Evolutionary conservation across 2,329 filamentous ascomycete species (phyloP).

Genomic region (Venturia nashicola): DNA sequence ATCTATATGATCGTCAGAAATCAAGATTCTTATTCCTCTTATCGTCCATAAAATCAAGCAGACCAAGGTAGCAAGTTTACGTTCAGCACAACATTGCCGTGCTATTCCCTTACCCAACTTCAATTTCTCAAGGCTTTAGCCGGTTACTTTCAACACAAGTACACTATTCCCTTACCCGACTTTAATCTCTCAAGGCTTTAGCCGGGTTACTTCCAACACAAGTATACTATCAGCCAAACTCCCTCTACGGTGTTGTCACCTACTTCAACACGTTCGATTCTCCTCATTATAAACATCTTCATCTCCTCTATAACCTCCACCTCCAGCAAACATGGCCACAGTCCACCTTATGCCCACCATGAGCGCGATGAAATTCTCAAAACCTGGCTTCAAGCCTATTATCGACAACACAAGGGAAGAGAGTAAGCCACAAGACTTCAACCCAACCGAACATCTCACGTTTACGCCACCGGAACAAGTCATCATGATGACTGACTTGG

Average conservation of each 20-base stretch:
- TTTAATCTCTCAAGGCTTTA: background rate
- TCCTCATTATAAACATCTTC: background rate
- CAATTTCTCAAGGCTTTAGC: background rate
- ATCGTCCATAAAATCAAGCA: background rate
- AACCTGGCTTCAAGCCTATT: conserved; percentile 21
- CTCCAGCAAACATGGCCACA: conserved; percentile 7
- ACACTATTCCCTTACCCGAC: background rate
- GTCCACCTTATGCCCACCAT: conserved; percentile 11
- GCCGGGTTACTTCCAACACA: background rate
- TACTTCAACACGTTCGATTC: background rate
- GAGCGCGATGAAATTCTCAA: conserved; percentile 11
- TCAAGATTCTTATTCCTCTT: background rate
- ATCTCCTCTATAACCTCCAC: background rate
- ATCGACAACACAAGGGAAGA: conserved; percentile 16
- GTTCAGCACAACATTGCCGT: background rate
- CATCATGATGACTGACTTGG: conserved; percentile 50
- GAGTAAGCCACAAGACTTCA: conserved; percentile 28
- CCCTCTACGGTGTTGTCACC: background rate
- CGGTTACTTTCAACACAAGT: no score
- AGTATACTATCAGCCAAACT: background rate
- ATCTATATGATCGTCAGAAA: background rate
- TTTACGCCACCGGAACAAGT: conserved; percentile 39
- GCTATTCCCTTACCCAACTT: background rate
- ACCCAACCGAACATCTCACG: conserved; percentile 42
- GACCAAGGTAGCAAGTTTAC: background rate